A percentile compares a stretch with the other conserved stretches of the same genome.
Conservation (phyloP, 2,329 filamentous ascomycete genomes). For the Fusarium newnesense region DNA sequence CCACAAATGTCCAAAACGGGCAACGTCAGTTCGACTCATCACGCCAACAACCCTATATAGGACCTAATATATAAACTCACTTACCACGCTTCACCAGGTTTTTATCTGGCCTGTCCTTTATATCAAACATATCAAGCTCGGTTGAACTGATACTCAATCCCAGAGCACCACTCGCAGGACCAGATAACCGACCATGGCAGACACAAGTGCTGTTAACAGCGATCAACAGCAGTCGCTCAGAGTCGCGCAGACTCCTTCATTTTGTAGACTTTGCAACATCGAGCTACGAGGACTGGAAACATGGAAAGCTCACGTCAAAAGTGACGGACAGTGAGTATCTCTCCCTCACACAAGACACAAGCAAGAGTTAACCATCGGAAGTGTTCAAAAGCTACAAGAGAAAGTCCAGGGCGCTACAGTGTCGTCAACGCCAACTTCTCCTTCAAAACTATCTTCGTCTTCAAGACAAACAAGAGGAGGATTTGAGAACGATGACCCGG, state of each 20-base stretch:
- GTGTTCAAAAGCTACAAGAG: not conserved
- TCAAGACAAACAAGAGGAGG: rapidly evolving
- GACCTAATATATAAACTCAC: not conserved
- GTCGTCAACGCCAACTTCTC: rapidly evolving
- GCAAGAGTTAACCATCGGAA: not conserved
- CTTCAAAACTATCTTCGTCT: rapidly evolving
- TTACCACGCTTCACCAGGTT: too few relatives aligned
- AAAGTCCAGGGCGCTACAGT: not conserved
- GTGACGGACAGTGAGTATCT: not conserved
- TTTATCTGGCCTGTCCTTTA: not conserved
- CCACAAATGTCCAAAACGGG: not conserved
- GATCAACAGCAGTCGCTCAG: rapidly evolving
- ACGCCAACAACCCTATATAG: not conserved
- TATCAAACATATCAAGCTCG: not conserved
- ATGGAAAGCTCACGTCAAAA: not conserved
- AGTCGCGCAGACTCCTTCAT: not conserved
- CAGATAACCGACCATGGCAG: not conserved
- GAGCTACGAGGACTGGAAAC: not conserved
- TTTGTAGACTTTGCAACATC: not conserved
- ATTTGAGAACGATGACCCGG: rapidly evolving
- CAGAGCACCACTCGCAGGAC: not conserved
- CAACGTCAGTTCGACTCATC: not conserved
- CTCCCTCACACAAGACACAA: rapidly evolving
- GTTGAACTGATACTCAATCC: not conserved
- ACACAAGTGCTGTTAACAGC: not conserved